Conservation (phyloP, 306 rosid species). For the Quercus ilex region DNA sequence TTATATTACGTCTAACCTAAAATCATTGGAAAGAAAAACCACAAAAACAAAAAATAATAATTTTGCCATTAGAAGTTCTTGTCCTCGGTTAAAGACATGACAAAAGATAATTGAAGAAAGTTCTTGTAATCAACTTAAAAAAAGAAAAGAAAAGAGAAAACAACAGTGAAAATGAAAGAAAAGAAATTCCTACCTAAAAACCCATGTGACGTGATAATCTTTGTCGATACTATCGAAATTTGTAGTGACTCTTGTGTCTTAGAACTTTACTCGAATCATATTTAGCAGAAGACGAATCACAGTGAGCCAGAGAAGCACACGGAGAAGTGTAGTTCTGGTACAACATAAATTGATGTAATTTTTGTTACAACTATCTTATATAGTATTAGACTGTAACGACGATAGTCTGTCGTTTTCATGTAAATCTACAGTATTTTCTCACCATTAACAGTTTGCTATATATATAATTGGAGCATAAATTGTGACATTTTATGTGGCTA, state of each 20-base stretch:
- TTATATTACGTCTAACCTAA: neutral
- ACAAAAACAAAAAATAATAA: neutral
- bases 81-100: neutral
- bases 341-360: too few species aligned
- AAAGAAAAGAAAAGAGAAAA: too few species aligned
- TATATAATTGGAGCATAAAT: rapidly evolving
- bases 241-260: neutral
- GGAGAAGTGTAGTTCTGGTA: too few species aligned
- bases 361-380: rapidly evolving
- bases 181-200: neutral
- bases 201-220: neutral
- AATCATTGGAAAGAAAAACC: neutral
- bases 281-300: neutral
- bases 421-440: rapidly evolving
- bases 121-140: too few species aligned
- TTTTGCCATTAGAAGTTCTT: neutral
- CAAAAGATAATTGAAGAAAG: too few species aligned
- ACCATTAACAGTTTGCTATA: rapidly evolving
- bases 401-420: rapidly evolving
- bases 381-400: rapidly evolving
- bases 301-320: neutral
- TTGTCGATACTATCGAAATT: neutral
- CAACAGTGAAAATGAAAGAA: too few species aligned
- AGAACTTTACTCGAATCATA: neutral
- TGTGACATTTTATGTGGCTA: rapidly evolving